These are phyloP conservation scores for Leishmania tarentolae DNA, from an alignment of 208 protist genomes.

Conservation along the genomic window DNA sequence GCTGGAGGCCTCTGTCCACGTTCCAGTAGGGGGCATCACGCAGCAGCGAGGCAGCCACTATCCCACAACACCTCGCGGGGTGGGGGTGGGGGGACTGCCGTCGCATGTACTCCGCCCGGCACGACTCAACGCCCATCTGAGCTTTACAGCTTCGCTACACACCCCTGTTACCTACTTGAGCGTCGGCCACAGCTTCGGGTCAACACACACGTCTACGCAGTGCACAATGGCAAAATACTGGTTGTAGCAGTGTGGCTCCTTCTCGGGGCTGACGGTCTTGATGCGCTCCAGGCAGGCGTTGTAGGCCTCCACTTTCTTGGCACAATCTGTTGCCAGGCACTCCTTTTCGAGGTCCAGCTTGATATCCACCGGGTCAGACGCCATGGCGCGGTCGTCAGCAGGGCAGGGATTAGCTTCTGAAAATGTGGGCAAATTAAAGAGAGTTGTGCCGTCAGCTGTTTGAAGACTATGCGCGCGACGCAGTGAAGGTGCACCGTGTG, in stretches of 20 bases:
- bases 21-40: background rate
- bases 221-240: slow-evolving; percentile 85
- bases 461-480: background rate
- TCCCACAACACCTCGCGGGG: background rate
- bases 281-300: slow-evolving; percentile 80
- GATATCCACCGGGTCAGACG: slow-evolving; percentile 71
- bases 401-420: background rate
- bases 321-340: slow-evolving; percentile 65
- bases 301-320: slow-evolving; percentile 66
- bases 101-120: background rate
- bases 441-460: background rate
- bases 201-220: slow-evolving; percentile 80
- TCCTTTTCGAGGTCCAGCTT: slow-evolving; percentile 79
- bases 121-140: background rate
- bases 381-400: slow-evolving; percentile 22
- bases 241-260: slow-evolving; percentile 79
- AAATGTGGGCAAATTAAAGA: background rate
- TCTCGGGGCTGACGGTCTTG: slow-evolving; percentile 52
- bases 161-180: slow-evolving; percentile 53
- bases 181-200: slow-evolving; percentile 80
- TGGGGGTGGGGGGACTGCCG: background rate
- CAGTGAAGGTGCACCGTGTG: background rate
- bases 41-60: background rate
- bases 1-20: background rate
- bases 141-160: background rate